Evolutionary conservation across 2,329 filamentous ascomycete species (phyloP).

Genomic region (Penicillium sp.): DNA sequence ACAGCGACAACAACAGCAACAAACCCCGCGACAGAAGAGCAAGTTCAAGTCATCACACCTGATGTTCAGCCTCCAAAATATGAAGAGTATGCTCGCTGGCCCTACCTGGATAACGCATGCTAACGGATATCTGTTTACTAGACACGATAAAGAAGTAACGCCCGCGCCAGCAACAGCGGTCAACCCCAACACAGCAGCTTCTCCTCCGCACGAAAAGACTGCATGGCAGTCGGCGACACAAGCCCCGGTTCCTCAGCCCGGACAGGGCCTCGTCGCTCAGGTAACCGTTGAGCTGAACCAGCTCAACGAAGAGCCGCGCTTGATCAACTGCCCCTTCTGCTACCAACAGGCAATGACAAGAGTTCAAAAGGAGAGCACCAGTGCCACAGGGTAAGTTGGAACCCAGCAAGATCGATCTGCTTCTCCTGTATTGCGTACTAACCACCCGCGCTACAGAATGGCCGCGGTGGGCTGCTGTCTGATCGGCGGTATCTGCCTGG

Average conservation of each 20-base stretch:
- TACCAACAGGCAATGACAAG: conserved; percentile 12
- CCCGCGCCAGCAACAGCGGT: conserved; percentile 4
- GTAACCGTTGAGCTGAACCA: conserved; percentile 3
- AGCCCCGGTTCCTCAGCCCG: conserved; percentile 2
- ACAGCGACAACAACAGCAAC: neutral
- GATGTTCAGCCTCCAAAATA: neutral
- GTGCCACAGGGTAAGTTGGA: conserved; percentile 16
- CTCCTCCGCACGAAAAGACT: conserved; percentile 9
- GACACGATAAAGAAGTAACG: conserved; percentile 4
- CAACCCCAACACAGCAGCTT: neutral
- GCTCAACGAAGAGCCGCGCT: conserved; percentile 13
- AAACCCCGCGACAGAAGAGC: neutral
- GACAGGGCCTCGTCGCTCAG: conserved; percentile 3
- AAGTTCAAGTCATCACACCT: neutral
- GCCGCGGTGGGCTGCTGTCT: conserved; percentile 19
- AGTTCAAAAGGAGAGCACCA: conserved; percentile 18
- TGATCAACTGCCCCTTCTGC: conserved; percentile 20
- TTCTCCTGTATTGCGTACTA: neutral
- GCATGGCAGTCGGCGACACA: conserved; percentile 11
- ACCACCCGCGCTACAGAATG: conserved; percentile 6
- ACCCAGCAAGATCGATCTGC: neutral
- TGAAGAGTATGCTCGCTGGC: neutral
- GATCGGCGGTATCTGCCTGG: conserved; percentile 19
- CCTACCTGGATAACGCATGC: neutral
- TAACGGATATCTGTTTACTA: neutral